phyloP scores from a whole-genome alignment of 768 basidiomycete genomes.

The Russula vinacea region DNA sequence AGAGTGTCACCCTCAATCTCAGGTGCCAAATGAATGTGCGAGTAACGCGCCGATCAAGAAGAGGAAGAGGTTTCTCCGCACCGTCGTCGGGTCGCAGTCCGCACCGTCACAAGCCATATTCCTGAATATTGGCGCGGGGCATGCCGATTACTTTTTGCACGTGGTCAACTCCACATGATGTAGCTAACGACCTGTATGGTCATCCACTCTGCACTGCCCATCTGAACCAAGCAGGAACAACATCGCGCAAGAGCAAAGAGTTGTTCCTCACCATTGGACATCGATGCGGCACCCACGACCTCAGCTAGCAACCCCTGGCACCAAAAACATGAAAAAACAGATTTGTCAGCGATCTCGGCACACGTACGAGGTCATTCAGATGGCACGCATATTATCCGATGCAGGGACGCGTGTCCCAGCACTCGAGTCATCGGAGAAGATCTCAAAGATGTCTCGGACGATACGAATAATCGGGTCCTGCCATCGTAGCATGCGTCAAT shows the following conservation, averaged over 20 bases:
- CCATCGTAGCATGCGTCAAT: slow-evolving; percentile 96
- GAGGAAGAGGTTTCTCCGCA: not conserved
- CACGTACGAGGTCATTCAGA: slow-evolving; percentile 92
- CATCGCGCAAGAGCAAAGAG: slow-evolving; percentile 96
- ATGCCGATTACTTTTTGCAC: not conserved
- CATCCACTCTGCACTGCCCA: slow-evolving; percentile 90
- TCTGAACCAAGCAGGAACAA: slow-evolving; percentile 80
- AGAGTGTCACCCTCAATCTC: not conserved
- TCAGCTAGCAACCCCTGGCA: slow-evolving; percentile 72
- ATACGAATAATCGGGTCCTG: slow-evolving; percentile 89
- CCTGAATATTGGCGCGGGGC: not conserved
- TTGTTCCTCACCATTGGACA: slow-evolving; percentile 97
- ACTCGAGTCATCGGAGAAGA: slow-evolving; percentile 72
- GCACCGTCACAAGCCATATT: not conserved
- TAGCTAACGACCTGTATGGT: slow-evolving; percentile 38
- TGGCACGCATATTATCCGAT: slow-evolving; percentile 83
- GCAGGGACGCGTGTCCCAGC: slow-evolving; percentile 42
- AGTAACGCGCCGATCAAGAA: not conserved
- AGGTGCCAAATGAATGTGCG: not conserved
- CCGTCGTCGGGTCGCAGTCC: too few relatives aligned
- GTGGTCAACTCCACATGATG: too few relatives aligned
- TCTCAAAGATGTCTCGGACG: slow-evolving; percentile 85
- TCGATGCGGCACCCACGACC: slow-evolving; percentile 71
- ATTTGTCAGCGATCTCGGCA: not conserved
- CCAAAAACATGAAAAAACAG: slow-evolving; percentile 2